Evolutionary conservation across 106 monocot genomes (phyloP).

Genomic region (Cymbidium sinense): DNA sequence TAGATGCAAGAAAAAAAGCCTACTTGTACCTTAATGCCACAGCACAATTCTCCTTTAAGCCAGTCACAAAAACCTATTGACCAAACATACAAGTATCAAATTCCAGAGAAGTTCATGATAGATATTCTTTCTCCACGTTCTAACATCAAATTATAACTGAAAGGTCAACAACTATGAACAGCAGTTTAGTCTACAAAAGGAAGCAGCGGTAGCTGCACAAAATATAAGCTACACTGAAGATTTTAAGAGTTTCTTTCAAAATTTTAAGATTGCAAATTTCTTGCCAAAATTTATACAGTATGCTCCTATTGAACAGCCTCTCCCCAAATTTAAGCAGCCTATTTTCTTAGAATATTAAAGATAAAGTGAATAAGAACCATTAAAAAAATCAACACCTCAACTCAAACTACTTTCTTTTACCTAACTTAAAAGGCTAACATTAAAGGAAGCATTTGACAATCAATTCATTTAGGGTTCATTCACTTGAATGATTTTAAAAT

Average conservation of each 20-base stretch:
- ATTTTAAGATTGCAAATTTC: neutral
- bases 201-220: neutral
- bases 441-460: too few relatives aligned
- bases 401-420: neutral
- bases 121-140: neutral
- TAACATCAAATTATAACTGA: neutral
- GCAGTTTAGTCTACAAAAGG: neutral
- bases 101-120: neutral
- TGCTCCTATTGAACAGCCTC: neutral
- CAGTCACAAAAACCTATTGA: neutral
- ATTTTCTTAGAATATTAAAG: too few relatives aligned
- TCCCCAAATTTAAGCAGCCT: too few relatives aligned
- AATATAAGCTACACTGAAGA: neutral
- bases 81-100: neutral
- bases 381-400: too few relatives aligned
- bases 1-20: neutral
- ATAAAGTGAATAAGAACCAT: too few relatives aligned
- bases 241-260: neutral
- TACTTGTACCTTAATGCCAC: neutral
- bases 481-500: too few relatives aligned
- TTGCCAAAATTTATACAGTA: neutral
- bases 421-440: neutral
- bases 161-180: neutral
- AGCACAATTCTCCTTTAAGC: neutral
- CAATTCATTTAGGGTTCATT: too few relatives aligned